phyloP scores from a whole-genome alignment of 805 yeast genomes.

The Lipomyces japonicus region DNA sequence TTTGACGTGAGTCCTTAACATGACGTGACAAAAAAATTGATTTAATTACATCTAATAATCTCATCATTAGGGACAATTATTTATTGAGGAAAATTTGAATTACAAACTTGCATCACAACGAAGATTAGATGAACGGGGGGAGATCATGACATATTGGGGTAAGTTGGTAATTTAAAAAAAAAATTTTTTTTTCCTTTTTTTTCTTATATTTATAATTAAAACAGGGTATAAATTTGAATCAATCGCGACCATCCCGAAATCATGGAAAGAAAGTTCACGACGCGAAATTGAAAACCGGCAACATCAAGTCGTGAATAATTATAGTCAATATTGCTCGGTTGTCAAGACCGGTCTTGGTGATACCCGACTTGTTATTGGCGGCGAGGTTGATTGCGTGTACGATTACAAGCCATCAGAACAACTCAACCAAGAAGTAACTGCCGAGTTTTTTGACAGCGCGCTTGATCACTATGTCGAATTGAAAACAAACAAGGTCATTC shows the following conservation, averaged over 20 bases:
- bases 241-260: conserved; percentile 66
- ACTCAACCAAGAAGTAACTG: conserved; percentile 19
- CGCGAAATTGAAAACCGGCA: conserved; percentile 62
- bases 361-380: conserved; percentile 65
- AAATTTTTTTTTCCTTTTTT: not conserved
- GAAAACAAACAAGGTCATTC: conserved; percentile 63
- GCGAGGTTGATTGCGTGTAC: conserved; percentile 89
- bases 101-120: conserved; percentile 29
- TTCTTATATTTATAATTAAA: conserved; percentile 18
- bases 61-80: conserved; percentile 37
- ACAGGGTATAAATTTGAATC: conserved; percentile 85
- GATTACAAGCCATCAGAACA: conserved; percentile 62
- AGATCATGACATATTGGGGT: conserved; percentile 37
- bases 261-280: conserved; percentile 68
- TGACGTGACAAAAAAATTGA: conserved; percentile 28
- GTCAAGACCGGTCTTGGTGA: conserved; percentile 81
- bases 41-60: not conserved
- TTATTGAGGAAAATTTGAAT: conserved; percentile 41
- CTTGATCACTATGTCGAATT: conserved; percentile 78
- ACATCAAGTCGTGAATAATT: conserved; percentile 58
- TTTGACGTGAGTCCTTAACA: conserved; percentile 61
- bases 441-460: conserved; percentile 40
- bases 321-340: conserved; percentile 75
- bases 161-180: not conserved
- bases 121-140: conserved; percentile 27